These are phyloP conservation scores for Didymella keratinophila DNA, from an alignment of 2,329 filamentous ascomycete genomes.

Conservation along the genomic window DNA sequence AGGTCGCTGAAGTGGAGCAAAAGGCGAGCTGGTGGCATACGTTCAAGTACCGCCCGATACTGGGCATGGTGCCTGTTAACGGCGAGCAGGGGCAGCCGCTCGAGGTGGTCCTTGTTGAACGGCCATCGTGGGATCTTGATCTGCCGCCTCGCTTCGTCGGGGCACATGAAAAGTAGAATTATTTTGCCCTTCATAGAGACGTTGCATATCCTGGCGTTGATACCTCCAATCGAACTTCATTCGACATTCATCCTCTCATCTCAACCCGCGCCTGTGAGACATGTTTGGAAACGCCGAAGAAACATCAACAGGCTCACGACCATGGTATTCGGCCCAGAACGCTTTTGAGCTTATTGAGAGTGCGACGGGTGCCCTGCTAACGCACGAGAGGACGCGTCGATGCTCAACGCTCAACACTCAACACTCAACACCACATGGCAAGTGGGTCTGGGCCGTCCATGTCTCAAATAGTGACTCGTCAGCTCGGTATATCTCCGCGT, in stretches of 20 bases:
- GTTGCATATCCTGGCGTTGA: conserved; percentile 18
- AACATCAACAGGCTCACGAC: not conserved
- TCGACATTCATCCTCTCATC: not conserved
- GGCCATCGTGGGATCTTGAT: conserved; percentile 83
- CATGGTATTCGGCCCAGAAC: not conserved
- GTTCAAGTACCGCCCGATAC: conserved; percentile 91
- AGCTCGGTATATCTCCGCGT: conserved; percentile 8
- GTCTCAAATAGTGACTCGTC: conserved; percentile 15
- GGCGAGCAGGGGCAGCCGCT: conserved; percentile 56
- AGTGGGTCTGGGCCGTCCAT: conserved; percentile 12
- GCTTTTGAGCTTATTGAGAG: not conserved
- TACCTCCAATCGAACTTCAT: conserved; percentile 12
- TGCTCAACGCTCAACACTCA: conserved; percentile 14
- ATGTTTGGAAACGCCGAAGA: conserved; percentile 2
- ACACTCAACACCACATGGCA: conserved; percentile 18
- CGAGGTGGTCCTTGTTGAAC: conserved; percentile 88
- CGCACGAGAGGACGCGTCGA: conserved; percentile 11
- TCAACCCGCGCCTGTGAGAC: conserved; percentile 1
- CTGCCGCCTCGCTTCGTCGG: conserved; percentile 70
- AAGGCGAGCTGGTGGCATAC: conserved; percentile 73
- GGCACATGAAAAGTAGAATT: conserved; percentile 41
- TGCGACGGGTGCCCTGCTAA: conserved; percentile 2
- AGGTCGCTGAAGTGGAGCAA: conserved; percentile 28
- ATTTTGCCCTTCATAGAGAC: conserved; percentile 3
- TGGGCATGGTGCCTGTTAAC: conserved; percentile 72